Percentiles rank a stretch among this genome's conserved stretches.
Conservation (phyloP, 257 asterid species). For the Paraleonurus japonicus region DNA sequence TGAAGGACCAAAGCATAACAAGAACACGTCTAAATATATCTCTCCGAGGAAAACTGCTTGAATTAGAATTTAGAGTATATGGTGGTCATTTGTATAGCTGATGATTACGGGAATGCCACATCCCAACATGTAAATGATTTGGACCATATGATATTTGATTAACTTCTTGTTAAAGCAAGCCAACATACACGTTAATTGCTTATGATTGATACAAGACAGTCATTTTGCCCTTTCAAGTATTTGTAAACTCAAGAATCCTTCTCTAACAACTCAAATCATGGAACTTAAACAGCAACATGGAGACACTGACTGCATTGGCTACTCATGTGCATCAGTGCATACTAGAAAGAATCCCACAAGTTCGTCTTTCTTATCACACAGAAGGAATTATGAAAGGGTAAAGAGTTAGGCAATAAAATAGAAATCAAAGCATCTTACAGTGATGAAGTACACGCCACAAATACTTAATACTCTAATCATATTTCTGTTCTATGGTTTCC, state of each 20-base stretch:
- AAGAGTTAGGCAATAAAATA: background rate
- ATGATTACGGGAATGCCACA: background rate
- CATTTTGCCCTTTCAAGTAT: background rate
- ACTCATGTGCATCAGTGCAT: background rate
- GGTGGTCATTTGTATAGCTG: conserved; percentile 4
- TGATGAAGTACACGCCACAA: background rate
- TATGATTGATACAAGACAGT: background rate
- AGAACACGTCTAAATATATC: background rate
- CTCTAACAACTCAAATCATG: conserved; percentile 5
- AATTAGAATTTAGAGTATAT: background rate
- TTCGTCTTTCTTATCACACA: background rate
- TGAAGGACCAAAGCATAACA: conserved; percentile 13
- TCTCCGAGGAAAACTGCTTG: background rate
- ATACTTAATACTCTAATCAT: background rate
- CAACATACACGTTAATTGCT: background rate
- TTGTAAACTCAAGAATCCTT: conserved; percentile 14
- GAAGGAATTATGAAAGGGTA: background rate
- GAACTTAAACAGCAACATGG: conserved; percentile 4
- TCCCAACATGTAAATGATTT: background rate
- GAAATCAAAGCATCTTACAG: background rate
- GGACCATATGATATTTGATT: conserved; percentile 1
- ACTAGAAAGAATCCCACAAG: background rate
- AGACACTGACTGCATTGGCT: background rate
- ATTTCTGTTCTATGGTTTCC: background rate
- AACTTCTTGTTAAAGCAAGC: conserved; percentile 8